Evolutionary conservation across 1,284 basidiomycete genomes (phyloP).

Genomic region (Malassezia equina): DNA sequence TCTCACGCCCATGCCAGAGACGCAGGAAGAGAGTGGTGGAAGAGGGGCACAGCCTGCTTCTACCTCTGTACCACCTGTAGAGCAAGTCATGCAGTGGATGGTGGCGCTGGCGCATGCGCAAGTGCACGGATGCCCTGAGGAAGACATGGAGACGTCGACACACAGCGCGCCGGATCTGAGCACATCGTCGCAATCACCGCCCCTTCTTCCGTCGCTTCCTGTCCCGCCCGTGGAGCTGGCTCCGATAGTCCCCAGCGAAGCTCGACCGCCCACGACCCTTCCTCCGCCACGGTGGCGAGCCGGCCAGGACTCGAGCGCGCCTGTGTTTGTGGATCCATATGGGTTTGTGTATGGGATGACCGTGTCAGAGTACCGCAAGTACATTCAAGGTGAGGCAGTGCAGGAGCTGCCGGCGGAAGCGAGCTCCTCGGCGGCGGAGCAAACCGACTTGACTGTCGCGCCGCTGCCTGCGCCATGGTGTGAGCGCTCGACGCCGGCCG

Average conservation of each 20-base stretch:
- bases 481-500: not conserved
- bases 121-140: not conserved
- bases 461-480: not conserved
- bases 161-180: not conserved
- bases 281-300: not conserved
- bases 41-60: not conserved
- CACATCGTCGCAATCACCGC: not conserved
- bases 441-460: not conserved
- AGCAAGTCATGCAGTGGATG: not conserved
- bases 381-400: not conserved
- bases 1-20: not conserved
- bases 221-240: slow-evolving; percentile 69
- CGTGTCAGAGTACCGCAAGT: not conserved
- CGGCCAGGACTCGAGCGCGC: not conserved
- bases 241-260: slow-evolving; percentile 72
- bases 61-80: not conserved
- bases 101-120: slow-evolving; percentile 5
- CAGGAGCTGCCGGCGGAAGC: slow-evolving; percentile 63
- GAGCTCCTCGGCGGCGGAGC: slow-evolving; percentile 60
- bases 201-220: slow-evolving; percentile 34
- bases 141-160: not conserved
- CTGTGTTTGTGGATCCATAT: slow-evolving; percentile 51
- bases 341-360: slow-evolving; percentile 71
- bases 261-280: slow-evolving; percentile 64
- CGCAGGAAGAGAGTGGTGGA: not conserved